Conservation (phyloP, 768 basidiomycete genomes). For the Suillus subaureus region DNA sequence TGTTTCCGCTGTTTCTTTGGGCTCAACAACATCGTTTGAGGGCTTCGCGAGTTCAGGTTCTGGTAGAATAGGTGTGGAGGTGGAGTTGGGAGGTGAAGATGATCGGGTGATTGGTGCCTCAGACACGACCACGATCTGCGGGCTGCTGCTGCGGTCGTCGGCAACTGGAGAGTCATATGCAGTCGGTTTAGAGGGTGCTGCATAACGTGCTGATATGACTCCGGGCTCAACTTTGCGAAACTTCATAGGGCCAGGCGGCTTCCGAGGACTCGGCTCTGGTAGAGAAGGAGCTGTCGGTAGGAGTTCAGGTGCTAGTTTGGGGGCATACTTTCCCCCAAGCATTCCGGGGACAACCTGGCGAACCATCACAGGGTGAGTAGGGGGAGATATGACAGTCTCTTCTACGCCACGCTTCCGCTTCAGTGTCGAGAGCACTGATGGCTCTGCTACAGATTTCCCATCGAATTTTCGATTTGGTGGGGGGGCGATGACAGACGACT, state of each 20-base stretch:
- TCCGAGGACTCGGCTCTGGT: slow-evolving; percentile 22
- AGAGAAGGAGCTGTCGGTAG: slow-evolving; percentile 7
- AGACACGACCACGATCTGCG: not conserved
- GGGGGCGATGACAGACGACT: slow-evolving; percentile 10
- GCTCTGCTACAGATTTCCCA: slow-evolving; percentile 1
- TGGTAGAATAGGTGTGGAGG: slow-evolving; percentile 14
- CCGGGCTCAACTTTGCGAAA: slow-evolving; percentile 44
- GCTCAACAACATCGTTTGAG: slow-evolving; percentile 21
- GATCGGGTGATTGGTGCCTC: not conserved
- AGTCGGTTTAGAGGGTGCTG: not conserved
- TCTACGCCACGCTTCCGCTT: slow-evolving; percentile 35
- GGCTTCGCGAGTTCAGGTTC: slow-evolving; percentile 15
- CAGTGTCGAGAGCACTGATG: slow-evolving; percentile 19
- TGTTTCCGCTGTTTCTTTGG: slow-evolving; percentile 5
- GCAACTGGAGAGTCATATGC: not conserved
- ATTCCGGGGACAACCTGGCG: slow-evolving; percentile 42
- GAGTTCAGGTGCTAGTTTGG: slow-evolving; percentile 19
- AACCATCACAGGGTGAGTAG: slow-evolving; percentile 32
- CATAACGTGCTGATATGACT: slow-evolving; percentile 34
- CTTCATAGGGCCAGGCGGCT: slow-evolving; percentile 31
- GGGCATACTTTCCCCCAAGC: slow-evolving; percentile 30
- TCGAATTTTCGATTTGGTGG: not conserved
- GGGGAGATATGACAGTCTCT: slow-evolving; percentile 13
- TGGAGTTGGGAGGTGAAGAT: not conserved
- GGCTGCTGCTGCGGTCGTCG: not conserved